Conservation (phyloP, 2,329 filamentous ascomycete species). For the Cordyceps militaris region DNA sequence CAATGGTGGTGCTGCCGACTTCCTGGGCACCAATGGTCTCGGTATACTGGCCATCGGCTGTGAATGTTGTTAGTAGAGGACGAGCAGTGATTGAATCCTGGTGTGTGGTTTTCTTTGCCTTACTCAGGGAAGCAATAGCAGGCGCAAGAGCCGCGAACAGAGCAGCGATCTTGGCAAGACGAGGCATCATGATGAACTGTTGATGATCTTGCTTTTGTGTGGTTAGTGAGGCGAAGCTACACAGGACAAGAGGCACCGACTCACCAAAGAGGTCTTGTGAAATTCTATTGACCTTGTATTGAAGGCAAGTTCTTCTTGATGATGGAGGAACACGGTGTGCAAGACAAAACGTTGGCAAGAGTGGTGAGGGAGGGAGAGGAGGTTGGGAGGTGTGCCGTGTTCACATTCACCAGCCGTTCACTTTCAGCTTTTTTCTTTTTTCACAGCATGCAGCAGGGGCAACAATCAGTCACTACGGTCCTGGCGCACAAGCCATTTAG, state of each 20-base stretch:
- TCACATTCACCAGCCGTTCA: neutral
- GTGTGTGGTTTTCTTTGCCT: neutral
- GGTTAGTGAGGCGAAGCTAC: neutral
- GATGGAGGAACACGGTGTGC: neutral
- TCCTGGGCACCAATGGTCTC: slow-evolving; percentile 25
- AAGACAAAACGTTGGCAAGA: neutral
- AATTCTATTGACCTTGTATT: too few relatives aligned
- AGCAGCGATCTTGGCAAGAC: neutral
- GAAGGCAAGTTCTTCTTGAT: neutral
- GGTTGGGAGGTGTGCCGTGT: neutral
- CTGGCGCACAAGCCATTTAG: slow-evolving; percentile 9
- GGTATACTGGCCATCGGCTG: slow-evolving; percentile 24
- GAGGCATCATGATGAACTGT: slow-evolving; percentile 5
- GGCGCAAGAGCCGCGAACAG: slow-evolving; percentile 2
- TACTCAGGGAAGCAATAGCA: slow-evolving; percentile 1
- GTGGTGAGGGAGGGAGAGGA: neutral
- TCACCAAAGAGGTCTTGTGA: neutral
- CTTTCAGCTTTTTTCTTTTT: neutral
- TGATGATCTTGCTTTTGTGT: neutral
- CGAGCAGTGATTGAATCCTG: neutral
- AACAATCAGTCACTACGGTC: neutral
- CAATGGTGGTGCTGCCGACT: slow-evolving; percentile 25
- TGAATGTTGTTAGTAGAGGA: neutral
- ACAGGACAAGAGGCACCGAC: neutral
- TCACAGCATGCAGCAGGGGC: neutral